Base-by-base conservation (phyloP, 2,329 filamentous ascomycete species). In the Talaromyces piceae region DNA sequence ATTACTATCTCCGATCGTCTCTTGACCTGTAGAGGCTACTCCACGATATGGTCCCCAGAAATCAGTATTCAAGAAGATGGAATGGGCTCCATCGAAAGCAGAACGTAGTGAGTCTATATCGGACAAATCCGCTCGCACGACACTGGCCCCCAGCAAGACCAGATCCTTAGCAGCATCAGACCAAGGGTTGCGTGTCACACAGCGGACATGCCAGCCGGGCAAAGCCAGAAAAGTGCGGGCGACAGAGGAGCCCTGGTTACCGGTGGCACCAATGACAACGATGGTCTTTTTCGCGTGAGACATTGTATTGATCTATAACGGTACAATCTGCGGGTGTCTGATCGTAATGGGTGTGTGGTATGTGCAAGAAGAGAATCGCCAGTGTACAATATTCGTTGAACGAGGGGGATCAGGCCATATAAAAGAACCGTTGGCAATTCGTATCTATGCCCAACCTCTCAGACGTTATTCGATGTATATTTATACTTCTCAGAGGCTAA, bases 61-160 rank as follows among this genome's bases (percentile, higher is more conserved):
- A 55, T 81, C 73, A 0, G 78, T 82, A 46, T 79, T 74, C 54
- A 70, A 69, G 63, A 81, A 82, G 53, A 82, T 78, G 51, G 73
- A 59, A 52, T 74, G 71, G 16, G 76, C 77, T 6, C 71, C 73
- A 2, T 56, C 13, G 49, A 70, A 70, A 4, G 67, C 67, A 13
- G 28, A 25, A 8, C 47, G 50, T 1, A 71, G 60, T 1, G 65
- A 63, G 5, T 31, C 27, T 3, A 55, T 6, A 44, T 68, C 63
- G 20, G 58, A 49, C 3, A 69, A 57, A 37, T 69, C 57, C 0
- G 59, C 67, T 23, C 57, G 30, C 1, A 67, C 57, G 1, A 70
- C 37, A 23, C 64, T 60, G 18, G 62, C 63, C 4, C 67, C 67
- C 16, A 57, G 48, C 4, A 45, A 48, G 3, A 51, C 51, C 3